These are phyloP conservation scores for Lipomyces yarrowii DNA, from an alignment of 1,139 yeast species.

Conservation along the genomic window DNA sequence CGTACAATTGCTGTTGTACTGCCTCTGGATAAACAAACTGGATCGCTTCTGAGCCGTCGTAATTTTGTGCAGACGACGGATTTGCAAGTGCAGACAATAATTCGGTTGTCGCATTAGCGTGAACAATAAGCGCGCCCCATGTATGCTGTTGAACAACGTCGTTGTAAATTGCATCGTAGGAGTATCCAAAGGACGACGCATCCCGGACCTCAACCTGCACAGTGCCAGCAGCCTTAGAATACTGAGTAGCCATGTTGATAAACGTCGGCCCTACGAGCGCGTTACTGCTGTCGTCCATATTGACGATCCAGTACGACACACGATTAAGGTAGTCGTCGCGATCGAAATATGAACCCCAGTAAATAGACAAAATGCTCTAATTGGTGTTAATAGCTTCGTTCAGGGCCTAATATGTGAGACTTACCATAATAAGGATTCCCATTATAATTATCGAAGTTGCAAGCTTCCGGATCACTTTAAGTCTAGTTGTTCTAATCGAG, in stretches of 20 bases:
- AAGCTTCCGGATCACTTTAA: neutral
- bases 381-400: neutral
- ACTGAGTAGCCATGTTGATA: slow-evolving; percentile 16
- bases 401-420: neutral
- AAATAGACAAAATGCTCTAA: slow-evolving; percentile 50
- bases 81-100: slow-evolving; percentile 30
- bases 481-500: neutral
- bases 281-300: slow-evolving; percentile 47
- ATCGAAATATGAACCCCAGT: slow-evolving; percentile 61
- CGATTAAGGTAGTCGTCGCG: slow-evolving; percentile 47
- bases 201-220: slow-evolving; percentile 1
- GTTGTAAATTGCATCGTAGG: slow-evolving; percentile 15
- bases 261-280: slow-evolving; percentile 48
- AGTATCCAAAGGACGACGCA: neutral
- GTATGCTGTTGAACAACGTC: slow-evolving; percentile 33
- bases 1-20: slow-evolving; percentile 53
- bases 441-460: slow-evolving; percentile 3
- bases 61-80: slow-evolving; percentile 16
- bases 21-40: slow-evolving; percentile 54
- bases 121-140: slow-evolving; percentile 37
- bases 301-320: slow-evolving; percentile 51
- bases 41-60: slow-evolving; percentile 39
- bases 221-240: neutral
- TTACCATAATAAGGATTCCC: slow-evolving; percentile 11
- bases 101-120: slow-evolving; percentile 37